phyloP scores from a whole-genome alignment of 805 yeast species.

The Candida awuae region DNA sequence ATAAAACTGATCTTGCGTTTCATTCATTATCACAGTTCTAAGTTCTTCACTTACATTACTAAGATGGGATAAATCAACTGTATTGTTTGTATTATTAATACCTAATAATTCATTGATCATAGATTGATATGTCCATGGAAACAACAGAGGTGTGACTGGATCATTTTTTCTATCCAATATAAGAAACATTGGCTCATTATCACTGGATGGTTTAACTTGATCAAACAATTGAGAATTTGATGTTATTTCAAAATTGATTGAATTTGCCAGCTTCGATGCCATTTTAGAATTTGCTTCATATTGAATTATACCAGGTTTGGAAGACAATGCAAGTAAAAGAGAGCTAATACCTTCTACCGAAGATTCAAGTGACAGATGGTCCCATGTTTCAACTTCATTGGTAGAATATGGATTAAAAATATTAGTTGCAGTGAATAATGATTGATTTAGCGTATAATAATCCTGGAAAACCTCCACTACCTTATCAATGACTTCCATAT shows the following conservation, averaged over 20 bases:
- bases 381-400: conserved; percentile 36
- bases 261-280: conserved; percentile 62
- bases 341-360: conserved; percentile 41
- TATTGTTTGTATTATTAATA: conserved; percentile 53
- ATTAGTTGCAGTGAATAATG: conserved; percentile 39
- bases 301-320: conserved; percentile 63
- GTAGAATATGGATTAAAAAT: conserved; percentile 17
- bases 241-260: conserved; percentile 48
- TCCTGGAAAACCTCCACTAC: conserved; percentile 85
- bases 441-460: conserved; percentile 63
- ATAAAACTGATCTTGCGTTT: conserved; percentile 70
- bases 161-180: conserved; percentile 81
- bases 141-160: conserved; percentile 84
- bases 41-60: conserved; percentile 53
- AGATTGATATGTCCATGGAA: conserved; percentile 97
- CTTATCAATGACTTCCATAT: conserved; percentile 64
- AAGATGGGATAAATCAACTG: conserved; percentile 56
- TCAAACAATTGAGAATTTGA: conserved; percentile 60
- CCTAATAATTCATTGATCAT: conserved; percentile 94
- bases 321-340: conserved; percentile 60
- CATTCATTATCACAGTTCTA: conserved; percentile 54
- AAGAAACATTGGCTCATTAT: conserved; percentile 64
- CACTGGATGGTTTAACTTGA: conserved; percentile 42
- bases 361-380: conserved; percentile 34
- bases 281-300: conserved; percentile 64